Evolutionary conservation across 2,329 filamentous ascomycete species (phyloP), one percentile per base, ranked within the genome.

Genomic region (Lasiodiplodia sp.): DNA sequence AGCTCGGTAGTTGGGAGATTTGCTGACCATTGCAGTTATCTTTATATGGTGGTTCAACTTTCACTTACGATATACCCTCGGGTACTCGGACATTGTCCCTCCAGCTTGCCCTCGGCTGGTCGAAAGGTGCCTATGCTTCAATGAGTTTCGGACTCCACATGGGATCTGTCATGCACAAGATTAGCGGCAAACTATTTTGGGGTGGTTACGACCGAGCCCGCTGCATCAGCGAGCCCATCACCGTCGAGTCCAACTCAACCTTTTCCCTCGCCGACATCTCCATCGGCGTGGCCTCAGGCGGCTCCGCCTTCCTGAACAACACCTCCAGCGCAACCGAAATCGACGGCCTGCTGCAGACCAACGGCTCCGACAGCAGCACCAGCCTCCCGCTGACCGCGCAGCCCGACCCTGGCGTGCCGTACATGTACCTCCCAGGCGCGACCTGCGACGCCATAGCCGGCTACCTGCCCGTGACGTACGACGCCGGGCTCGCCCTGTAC

Each of bases 251-350:
- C 53, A 65, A 57, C 38, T n/a, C 65, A 0, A 57, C 55, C 1
- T 67, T 77, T 18, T 69, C 71, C 6, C 70, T 85, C 11, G 72
- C 75, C 12, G 82, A 78, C 2, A 80, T 84, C 23, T 73, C 79
- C 2, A 71, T 74, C 18, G 83, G 83, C 2, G 75, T 70, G n/a
- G 82, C 81, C 0, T 81, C 81, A 3, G 62, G 62, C 21, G 62
- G 21, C 3, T 55, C 62, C 11, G 62, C 62, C 1, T 28, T 65
- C 16, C 56, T 71, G 65, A 10, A 67, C 69, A 63, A 63, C 18
- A 16, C 58, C 0, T 52, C 68, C 37, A 31, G 51, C 23, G 28
- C 49, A 18, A 2, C 14, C n/a, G 52, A 56, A 10, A 34, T 18
- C 28, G 34, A 5, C n/a, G 64, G 53, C 14, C 53, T 58, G 1